Evolutionary conservation across 2,329 filamentous ascomycete species (phyloP).

Genomic region (Trichocomaceae sp.): DNA sequence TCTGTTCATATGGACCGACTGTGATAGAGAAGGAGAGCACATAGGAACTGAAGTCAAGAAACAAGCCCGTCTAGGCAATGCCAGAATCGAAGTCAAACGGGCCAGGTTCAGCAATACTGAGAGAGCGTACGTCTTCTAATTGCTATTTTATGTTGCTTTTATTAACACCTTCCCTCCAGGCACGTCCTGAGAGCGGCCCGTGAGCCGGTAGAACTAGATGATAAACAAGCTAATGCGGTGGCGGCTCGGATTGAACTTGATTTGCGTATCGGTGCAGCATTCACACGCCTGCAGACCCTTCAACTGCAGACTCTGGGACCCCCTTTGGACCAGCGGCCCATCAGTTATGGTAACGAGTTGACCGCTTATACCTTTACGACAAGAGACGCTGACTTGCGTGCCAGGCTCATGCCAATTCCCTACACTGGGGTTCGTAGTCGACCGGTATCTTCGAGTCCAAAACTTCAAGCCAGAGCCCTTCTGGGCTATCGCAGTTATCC

Average conservation of each 20-base stretch:
- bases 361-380: neutral
- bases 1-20: slow-evolving; percentile 97
- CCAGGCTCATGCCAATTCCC: slow-evolving; percentile 90
- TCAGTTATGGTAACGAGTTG: slow-evolving; percentile 67
- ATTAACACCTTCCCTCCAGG: slow-evolving; percentile 38
- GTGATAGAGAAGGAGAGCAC: slow-evolving; percentile 93
- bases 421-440: slow-evolving; percentile 92
- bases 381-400: slow-evolving; percentile 10
- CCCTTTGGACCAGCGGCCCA: slow-evolving; percentile 55
- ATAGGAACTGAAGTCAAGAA: slow-evolving; percentile 87
- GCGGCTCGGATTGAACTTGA: slow-evolving; percentile 86
- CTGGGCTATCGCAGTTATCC: slow-evolving; percentile 83
- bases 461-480: slow-evolving; percentile 91
- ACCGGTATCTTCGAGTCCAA: slow-evolving; percentile 86
- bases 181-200: slow-evolving; percentile 81
- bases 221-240: slow-evolving; percentile 80
- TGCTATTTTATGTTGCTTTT: neutral
- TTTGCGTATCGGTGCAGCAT: slow-evolving; percentile 82
- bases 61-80: slow-evolving; percentile 68
- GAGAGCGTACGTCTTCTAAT: slow-evolving; percentile 56
- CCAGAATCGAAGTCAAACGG: slow-evolving; percentile 68
- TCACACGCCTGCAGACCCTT: slow-evolving; percentile 80
- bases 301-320: slow-evolving; percentile 67
- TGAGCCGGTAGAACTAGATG: slow-evolving; percentile 70
- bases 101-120: slow-evolving; percentile 96